A percentile compares a stretch with the other conserved stretches of the same genome.
phyloP scores from a whole-genome alignment of 352 stramenopile genomes.

The Globisporangium emineosum region DNA sequence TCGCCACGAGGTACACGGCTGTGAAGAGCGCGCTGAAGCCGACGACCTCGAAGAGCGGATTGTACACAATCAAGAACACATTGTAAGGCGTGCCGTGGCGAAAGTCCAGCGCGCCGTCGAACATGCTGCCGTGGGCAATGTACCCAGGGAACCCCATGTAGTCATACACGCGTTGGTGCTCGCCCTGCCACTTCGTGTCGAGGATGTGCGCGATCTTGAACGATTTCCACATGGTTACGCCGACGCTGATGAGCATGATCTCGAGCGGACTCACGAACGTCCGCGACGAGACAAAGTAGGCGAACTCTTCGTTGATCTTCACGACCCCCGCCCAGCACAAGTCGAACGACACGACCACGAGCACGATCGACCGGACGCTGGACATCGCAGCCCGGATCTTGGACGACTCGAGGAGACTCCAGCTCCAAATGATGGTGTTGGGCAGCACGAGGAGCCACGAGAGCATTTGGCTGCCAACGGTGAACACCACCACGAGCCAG shows the following conservation, averaged over 20 bases:
- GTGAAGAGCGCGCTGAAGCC: conserved; percentile 8
- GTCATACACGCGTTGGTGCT: conserved; percentile 25
- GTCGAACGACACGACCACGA: conserved; percentile 30
- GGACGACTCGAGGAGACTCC: conserved; percentile 24
- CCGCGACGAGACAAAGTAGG: conserved; percentile 27
- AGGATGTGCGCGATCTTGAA: conserved; percentile 14
- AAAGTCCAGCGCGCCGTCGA: conserved; percentile 21
- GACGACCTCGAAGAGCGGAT: conserved; percentile 16
- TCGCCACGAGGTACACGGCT: conserved; percentile 3
- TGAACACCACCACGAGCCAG: conserved; percentile 26
- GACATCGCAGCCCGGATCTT: conserved; percentile 41
- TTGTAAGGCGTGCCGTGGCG: conserved; percentile 4
- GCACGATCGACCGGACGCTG: conserved; percentile 26
- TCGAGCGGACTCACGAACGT: conserved; percentile 26
- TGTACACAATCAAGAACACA: conserved; percentile 21
- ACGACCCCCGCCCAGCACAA: conserved; percentile 26
- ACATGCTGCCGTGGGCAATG: conserved; percentile 18
- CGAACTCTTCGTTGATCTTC: conserved; percentile 32
- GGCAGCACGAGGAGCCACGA: conserved; percentile 57
- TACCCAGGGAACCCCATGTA: conserved; percentile 16
- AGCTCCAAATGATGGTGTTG: conserved; percentile 36
- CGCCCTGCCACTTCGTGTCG: conserved; percentile 21
- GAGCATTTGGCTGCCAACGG: conserved; percentile 26
- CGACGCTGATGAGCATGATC: conserved; percentile 22
- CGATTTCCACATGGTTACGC: conserved; percentile 9